Conservation (phyloP, 2,329 filamentous ascomycete genomes). For the Colletotrichum ledebouriae region DNA sequence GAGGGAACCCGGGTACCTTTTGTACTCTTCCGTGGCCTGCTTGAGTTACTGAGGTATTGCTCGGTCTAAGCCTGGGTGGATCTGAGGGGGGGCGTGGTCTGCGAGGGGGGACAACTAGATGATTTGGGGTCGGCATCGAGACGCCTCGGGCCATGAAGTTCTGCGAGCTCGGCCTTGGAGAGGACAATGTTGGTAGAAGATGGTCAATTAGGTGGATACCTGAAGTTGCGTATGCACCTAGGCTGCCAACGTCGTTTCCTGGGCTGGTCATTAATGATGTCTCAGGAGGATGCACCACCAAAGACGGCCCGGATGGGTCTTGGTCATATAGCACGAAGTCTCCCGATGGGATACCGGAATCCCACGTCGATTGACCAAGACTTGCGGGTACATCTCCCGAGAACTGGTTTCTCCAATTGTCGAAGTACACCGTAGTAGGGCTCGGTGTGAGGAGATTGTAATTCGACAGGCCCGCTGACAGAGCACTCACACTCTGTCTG, state of each 20-base stretch:
- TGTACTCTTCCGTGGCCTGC: neutral
- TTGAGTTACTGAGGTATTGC: neutral
- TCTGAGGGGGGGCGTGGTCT: slow-evolving; percentile 15
- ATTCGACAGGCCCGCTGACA: slow-evolving; percentile 18
- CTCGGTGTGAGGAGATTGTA: slow-evolving; percentile 2
- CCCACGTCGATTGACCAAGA: neutral
- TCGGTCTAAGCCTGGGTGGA: neutral
- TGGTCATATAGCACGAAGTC: neutral
- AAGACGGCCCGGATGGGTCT: slow-evolving; percentile 1
- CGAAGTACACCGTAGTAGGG: slow-evolving; percentile 17
- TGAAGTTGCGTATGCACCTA: neutral
- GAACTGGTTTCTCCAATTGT: slow-evolving; percentile 7
- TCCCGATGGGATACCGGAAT: neutral
- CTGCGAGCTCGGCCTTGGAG: neutral
- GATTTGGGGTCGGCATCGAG: neutral
- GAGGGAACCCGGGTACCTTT: neutral
- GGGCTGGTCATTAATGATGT: neutral
- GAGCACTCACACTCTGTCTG: slow-evolving; percentile 8
- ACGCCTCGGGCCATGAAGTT: neutral
- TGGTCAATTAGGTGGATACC: slow-evolving; percentile 24
- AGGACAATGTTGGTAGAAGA: neutral
- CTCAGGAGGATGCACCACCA: slow-evolving; percentile 29
- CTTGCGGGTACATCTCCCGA: neutral
- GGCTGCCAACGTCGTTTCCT: neutral
- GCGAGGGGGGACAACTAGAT: neutral